A percentile compares a stretch with the other conserved stretches of the same genome.
Conservation (phyloP, 2,329 filamentous ascomycete species). For the Epichloe sibirici region DNA sequence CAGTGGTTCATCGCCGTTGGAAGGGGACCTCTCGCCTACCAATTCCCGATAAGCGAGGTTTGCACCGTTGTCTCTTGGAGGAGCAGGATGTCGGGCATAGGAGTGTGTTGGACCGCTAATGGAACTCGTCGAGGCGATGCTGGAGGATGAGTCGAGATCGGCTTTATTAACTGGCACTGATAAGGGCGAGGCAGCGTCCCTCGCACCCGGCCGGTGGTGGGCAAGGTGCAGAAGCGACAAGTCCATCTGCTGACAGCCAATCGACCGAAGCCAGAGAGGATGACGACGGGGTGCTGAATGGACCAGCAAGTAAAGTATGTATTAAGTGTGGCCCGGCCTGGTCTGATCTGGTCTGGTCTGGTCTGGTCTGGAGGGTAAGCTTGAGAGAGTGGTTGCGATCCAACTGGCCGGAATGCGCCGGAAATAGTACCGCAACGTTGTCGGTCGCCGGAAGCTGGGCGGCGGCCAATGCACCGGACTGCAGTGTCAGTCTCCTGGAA, state of each 20-base stretch:
- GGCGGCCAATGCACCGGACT: neutral
- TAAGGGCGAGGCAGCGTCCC: conserved; percentile 1
- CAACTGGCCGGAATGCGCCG: neutral
- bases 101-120: neutral
- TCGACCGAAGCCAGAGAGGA: neutral
- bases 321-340: neutral
- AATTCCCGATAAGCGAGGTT: conserved; percentile 8
- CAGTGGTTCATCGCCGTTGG: conserved; percentile 26
- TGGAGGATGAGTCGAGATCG: conserved; percentile 5
- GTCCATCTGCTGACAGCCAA: conserved; percentile 4
- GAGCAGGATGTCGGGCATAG: conserved; percentile 5
- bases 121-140: conserved; percentile 2
- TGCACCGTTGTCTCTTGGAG: conserved; percentile 2
- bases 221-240: conserved; percentile 5
- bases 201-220: conserved; percentile 2
- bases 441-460: conserved; percentile 17
- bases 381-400: neutral
- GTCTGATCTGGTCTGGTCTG: neutral
- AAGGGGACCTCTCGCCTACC: conserved; percentile 6
- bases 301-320: neutral
- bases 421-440: conserved; percentile 7
- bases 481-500: neutral
- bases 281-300: neutral
- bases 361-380: neutral
- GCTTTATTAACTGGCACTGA: conserved; percentile 4